A percentile compares a stretch with the other conserved stretches of the same genome.
Conservation (phyloP, 441 rosid genomes). For the Gossypium aridum region DNA sequence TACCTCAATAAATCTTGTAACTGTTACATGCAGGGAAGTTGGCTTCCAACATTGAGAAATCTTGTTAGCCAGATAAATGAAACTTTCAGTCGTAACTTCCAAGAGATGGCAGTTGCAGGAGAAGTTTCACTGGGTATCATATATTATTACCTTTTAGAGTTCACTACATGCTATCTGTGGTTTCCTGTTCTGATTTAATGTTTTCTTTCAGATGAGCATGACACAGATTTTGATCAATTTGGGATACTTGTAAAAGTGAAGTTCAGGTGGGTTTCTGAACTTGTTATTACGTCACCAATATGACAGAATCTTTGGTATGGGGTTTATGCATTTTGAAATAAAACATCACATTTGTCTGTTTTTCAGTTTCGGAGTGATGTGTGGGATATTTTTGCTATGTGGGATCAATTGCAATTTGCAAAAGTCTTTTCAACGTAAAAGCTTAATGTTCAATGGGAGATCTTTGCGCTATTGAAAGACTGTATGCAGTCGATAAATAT, state of each 20-base stretch:
- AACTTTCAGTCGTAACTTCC: slow-evolving; percentile 86
- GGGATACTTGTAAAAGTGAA: slow-evolving; percentile 90
- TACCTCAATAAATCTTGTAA: background rate
- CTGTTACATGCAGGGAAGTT: slow-evolving; percentile 46
- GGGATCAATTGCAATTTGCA: background rate
- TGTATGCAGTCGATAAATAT: background rate
- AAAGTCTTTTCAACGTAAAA: background rate
- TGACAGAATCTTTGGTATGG: background rate
- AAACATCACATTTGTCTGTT: background rate
- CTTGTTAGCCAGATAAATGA: slow-evolving; percentile 79
- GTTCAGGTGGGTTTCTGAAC: slow-evolving; percentile 55
- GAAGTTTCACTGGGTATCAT: slow-evolving; percentile 70
- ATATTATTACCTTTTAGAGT: slow-evolving; percentile 6
- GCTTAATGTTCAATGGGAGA: background rate
- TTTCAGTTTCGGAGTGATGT: background rate
- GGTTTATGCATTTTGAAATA: background rate
- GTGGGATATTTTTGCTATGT: background rate
- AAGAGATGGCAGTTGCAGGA: slow-evolving; percentile 98
- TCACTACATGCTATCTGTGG: background rate
- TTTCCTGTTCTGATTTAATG: slow-evolving; percentile 17
- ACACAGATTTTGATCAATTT: slow-evolving; percentile 72
- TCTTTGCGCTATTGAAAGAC: slow-evolving; percentile 2
- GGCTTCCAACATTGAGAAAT: slow-evolving; percentile 90
- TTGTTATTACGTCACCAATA: background rate
- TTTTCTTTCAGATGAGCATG: slow-evolving; percentile 68